These are phyloP conservation scores for Anaeromyces robustus DNA, from an alignment of 192 early-diverging fungal genomes.

Conservation along the genomic window DNA sequence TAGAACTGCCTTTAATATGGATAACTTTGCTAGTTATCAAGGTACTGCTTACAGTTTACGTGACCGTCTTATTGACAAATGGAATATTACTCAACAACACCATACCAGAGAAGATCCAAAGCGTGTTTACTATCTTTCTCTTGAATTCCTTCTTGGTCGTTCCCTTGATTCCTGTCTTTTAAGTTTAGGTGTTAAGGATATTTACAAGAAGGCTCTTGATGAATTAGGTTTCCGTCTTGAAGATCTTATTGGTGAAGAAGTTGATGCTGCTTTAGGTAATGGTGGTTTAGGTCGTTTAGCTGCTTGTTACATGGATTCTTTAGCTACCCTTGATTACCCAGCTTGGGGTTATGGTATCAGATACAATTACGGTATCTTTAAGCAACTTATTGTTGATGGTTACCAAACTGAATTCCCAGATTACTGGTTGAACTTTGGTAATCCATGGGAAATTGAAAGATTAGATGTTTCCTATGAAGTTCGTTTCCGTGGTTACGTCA, in stretches of 20 bases:
- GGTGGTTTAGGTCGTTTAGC: slow-evolving; percentile 93
- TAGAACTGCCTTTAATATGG: slow-evolving; percentile 76
- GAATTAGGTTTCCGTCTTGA: slow-evolving; percentile 84
- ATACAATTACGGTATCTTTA: slow-evolving; percentile 97
- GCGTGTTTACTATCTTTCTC: slow-evolving; percentile 92
- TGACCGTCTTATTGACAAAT: slow-evolving; percentile 79
- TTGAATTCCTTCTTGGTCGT: slow-evolving; percentile 92
- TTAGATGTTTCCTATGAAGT: slow-evolving; percentile 52
- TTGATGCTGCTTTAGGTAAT: slow-evolving; percentile 92
- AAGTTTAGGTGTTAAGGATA: slow-evolving; percentile 66
- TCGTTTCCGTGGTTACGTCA: slow-evolving; percentile 77
- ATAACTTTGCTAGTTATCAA: slow-evolving; percentile 84
- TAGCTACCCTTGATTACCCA: slow-evolving; percentile 85
- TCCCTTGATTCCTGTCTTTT: slow-evolving; percentile 95
- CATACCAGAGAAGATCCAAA: slow-evolving; percentile 69
- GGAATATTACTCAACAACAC: slow-evolving; percentile 88
- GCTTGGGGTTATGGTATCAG: slow-evolving; percentile 96
- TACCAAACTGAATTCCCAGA: slow-evolving; percentile 89
- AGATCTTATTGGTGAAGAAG: slow-evolving; percentile 83
- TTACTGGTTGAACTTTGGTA: slow-evolving; percentile 92
- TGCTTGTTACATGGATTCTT: slow-evolving; percentile 93
- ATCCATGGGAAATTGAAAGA: slow-evolving; percentile 57
- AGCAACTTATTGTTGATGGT: slow-evolving; percentile 90
- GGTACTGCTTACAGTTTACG: slow-evolving; percentile 81
- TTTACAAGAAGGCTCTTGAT: slow-evolving; percentile 49